These are phyloP conservation scores for Psilocybe cyanescens DNA, from an alignment of 768 basidiomycete genomes.

Conservation along the genomic window DNA sequence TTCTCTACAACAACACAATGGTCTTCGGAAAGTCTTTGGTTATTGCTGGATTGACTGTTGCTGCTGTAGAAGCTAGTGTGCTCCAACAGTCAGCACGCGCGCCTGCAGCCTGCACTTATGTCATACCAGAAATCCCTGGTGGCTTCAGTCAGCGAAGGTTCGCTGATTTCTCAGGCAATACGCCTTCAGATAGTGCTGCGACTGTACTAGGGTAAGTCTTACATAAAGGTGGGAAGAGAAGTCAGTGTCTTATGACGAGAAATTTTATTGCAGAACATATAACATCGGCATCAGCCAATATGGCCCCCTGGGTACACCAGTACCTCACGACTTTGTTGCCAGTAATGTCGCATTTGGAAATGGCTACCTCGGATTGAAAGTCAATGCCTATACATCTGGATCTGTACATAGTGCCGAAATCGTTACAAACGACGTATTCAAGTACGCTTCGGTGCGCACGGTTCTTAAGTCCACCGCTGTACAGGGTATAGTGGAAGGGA, in stretches of 20 bases:
- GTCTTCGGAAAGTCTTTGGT: neutral
- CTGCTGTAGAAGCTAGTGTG: neutral
- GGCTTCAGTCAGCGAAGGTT: constrained; percentile 8
- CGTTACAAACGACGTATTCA: constrained; percentile 29
- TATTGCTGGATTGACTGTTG: neutral
- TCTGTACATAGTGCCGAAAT: constrained; percentile 33
- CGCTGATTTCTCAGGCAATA: constrained; percentile 4
- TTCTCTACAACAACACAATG: neutral
- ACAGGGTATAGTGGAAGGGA: constrained; percentile 38
- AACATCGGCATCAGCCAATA: constrained; percentile 29
- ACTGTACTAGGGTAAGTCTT: constrained; percentile 3
- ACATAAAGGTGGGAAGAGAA: neutral
- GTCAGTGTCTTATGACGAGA: neutral
- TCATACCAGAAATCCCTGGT: constrained; percentile 3
- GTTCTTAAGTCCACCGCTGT: constrained; percentile 36
- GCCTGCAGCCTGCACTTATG: neutral
- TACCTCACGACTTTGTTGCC: constrained; percentile 30
- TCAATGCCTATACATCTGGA: constrained; percentile 32
- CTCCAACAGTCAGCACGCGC: neutral
- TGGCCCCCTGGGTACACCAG: constrained; percentile 17
- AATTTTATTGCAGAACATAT: neutral
- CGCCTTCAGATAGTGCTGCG: neutral
- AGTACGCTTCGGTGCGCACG: constrained; percentile 38
- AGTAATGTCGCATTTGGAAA: constrained; percentile 33
- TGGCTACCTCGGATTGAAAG: constrained; percentile 36